Percentiles rank a stretch among this genome's conserved stretches.
Conservation (phyloP, 2,329 filamentous ascomycete species). For the Westerdykella ornata region DNA sequence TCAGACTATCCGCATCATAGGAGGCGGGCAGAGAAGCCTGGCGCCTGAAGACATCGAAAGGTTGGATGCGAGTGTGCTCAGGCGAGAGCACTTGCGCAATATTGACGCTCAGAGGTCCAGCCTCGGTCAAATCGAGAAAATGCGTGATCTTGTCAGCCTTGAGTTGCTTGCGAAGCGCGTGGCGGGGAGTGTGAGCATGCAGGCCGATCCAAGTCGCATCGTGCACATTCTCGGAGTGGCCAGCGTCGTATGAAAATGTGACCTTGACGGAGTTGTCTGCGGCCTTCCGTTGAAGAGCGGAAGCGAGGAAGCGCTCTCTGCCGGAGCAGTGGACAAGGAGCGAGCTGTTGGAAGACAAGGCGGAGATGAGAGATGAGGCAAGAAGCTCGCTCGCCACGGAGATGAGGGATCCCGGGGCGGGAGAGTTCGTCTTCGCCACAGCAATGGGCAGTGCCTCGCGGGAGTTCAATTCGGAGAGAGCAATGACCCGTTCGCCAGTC, state of each 20-base stretch:
- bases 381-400: constrained; percentile 2
- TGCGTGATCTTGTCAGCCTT: background rate
- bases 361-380: background rate
- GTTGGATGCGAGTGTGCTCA: no score
- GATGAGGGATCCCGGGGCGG: background rate
- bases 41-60: no score
- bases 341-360: background rate
- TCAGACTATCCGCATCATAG: no score
- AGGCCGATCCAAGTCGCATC: background rate
- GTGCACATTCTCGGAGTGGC: background rate
- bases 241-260: background rate
- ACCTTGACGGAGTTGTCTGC: background rate
- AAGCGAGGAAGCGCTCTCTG: constrained; percentile 2
- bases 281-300: background rate
- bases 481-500: constrained; percentile 1
- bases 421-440: background rate
- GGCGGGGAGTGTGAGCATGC: background rate
- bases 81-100: no score
- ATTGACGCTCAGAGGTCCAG: no score
- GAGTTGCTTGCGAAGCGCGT: background rate
- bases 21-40: no score
- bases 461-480: constrained; percentile 1
- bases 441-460: background rate
- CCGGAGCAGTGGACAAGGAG: constrained; percentile 2
- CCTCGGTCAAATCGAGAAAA: constrained; percentile 1